Evolutionary conservation across 176 grass and related monocot genomes (phyloP).

Genomic region (Musa acuminata): DNA sequence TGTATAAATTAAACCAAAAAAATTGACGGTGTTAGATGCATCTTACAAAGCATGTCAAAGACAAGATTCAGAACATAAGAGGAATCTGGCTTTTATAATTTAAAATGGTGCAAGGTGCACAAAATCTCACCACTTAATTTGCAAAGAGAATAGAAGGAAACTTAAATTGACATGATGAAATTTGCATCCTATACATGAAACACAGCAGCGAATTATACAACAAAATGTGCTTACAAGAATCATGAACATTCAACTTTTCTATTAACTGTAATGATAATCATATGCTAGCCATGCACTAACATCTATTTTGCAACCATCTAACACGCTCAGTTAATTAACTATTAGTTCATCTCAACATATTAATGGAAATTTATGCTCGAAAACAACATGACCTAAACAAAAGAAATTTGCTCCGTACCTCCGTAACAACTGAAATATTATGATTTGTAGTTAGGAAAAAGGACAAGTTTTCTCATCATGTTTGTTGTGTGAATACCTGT

Average conservation of each 20-base stretch:
- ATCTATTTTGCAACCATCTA: no score
- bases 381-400: neutral
- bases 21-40: no score
- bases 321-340: no score
- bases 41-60: neutral
- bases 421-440: neutral
- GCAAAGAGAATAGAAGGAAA: neutral
- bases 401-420: neutral
- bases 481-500: conserved; percentile 35
- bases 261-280: neutral
- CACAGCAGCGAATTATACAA: neutral
- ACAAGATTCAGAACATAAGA: neutral
- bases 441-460: neutral
- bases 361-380: neutral
- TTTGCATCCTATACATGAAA: neutral
- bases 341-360: neutral
- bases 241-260: neutral
- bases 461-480: neutral
- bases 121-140: neutral
- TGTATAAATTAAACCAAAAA: no score
- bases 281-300: no score
- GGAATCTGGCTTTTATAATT: neutral
- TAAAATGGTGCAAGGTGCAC: neutral
- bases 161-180: neutral
- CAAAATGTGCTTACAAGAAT: neutral